These are phyloP conservation scores for Backusella tarrabulga DNA, from an alignment of 192 early-diverging fungal genomes.

Conservation along the genomic window DNA sequence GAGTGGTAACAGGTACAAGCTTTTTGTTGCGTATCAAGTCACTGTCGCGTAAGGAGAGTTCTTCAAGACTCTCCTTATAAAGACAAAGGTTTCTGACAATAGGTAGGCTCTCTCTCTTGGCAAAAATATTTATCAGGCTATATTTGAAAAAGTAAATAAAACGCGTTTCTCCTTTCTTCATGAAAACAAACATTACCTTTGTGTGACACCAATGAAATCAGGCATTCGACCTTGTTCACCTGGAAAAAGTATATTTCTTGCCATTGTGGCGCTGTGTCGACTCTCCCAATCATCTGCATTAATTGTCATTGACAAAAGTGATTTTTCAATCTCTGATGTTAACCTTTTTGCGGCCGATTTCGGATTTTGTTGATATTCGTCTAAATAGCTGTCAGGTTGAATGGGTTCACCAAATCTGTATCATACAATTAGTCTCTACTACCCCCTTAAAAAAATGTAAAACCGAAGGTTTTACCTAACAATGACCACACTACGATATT, in stretches of 20 bases:
- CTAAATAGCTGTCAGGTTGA: slow-evolving; percentile 29
- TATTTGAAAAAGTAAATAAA: neutral
- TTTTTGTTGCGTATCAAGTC: slow-evolving; percentile 31
- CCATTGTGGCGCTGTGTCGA: slow-evolving; percentile 34
- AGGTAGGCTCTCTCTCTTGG: slow-evolving; percentile 1
- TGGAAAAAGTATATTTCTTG: slow-evolving; percentile 39
- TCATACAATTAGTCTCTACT: neutral
- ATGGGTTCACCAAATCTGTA: slow-evolving; percentile 44
- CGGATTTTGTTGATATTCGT: slow-evolving; percentile 32
- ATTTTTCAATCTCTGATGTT: slow-evolving; percentile 36
- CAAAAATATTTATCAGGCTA: slow-evolving; percentile 28
- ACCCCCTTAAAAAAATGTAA: neutral
- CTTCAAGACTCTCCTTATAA: slow-evolving; percentile 16
- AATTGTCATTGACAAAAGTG: slow-evolving; percentile 39
- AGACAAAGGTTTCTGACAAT: slow-evolving; percentile 11
- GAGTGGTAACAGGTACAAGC: slow-evolving; percentile 15
- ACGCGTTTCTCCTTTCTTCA: neutral
- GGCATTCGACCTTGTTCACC: slow-evolving; percentile 24
- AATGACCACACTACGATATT: slow-evolving; percentile 44
- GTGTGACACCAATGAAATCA: slow-evolving; percentile 42
- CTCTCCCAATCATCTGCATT: slow-evolving; percentile 48
- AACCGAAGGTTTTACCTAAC: slow-evolving; percentile 28
- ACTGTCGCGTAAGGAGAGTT: slow-evolving; percentile 12
- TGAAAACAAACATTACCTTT: slow-evolving; percentile 35
- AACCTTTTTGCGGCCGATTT: slow-evolving; percentile 37